Conservation (phyloP, 1,139 yeast species). For the Scheffersomyces stambukii region DNA sequence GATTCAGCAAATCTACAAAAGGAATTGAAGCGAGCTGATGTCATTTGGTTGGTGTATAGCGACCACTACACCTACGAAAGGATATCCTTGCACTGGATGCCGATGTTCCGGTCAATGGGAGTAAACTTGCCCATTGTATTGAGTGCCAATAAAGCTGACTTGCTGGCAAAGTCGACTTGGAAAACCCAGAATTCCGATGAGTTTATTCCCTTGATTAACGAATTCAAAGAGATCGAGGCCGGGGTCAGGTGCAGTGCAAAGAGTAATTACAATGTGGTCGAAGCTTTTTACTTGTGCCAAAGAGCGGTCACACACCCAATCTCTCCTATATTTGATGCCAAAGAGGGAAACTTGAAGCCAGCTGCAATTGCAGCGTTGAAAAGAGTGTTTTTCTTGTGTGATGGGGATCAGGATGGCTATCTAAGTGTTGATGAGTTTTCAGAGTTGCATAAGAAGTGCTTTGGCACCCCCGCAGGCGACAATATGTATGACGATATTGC, state of each 20-base stretch:
- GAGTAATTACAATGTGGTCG: slow-evolving; percentile 74
- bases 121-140: slow-evolving; percentile 88
- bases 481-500: slow-evolving; percentile 31
- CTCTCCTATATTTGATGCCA: slow-evolving; percentile 92
- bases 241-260: slow-evolving; percentile 87
- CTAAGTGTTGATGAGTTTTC: slow-evolving; percentile 67
- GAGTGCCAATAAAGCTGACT: slow-evolving; percentile 80
- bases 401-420: slow-evolving; percentile 84
- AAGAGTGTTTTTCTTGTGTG: slow-evolving; percentile 80
- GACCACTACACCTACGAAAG: slow-evolving; percentile 95
- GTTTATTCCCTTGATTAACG: slow-evolving; percentile 79
- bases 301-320: slow-evolving; percentile 89
- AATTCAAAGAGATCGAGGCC: slow-evolving; percentile 90
- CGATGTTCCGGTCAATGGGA: slow-evolving; percentile 85
- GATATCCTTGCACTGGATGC: slow-evolving; percentile 90
- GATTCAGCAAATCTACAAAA: slow-evolving; percentile 59
- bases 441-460: slow-evolving; percentile 69
- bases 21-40: slow-evolving; percentile 83
- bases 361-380: slow-evolving; percentile 71
- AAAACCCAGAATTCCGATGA: slow-evolving; percentile 57
- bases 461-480: slow-evolving; percentile 40
- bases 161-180: slow-evolving; percentile 17
- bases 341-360: slow-evolving; percentile 77
- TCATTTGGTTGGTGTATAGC: slow-evolving; percentile 86
- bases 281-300: slow-evolving; percentile 87